phyloP scores from a whole-genome alignment of 2,329 filamentous ascomycete species.

The Aureobasidium sp. region DNA sequence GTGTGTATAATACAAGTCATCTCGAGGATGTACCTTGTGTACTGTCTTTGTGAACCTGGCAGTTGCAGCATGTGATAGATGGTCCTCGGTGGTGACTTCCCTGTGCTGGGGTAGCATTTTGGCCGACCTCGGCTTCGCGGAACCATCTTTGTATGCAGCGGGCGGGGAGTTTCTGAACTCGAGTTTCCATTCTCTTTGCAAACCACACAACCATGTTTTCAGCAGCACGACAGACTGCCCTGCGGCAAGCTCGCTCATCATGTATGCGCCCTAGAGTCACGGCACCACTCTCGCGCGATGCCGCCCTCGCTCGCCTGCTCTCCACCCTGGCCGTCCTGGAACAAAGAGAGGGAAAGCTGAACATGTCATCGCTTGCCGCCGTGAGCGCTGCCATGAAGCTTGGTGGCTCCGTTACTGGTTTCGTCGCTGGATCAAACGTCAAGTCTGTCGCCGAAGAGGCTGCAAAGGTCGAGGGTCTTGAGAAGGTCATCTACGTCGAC shows the following conservation, averaged over 20 bases:
- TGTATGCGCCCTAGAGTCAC: constrained; percentile 27
- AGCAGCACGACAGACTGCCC: constrained; percentile 18
- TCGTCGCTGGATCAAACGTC: constrained; percentile 74
- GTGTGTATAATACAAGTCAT: too few relatives aligned
- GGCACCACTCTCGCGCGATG: constrained; percentile 42
- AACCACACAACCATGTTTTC: constrained; percentile 19
- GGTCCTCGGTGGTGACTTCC: not conserved
- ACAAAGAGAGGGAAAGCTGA: constrained; percentile 84
- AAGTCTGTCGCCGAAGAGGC: constrained; percentile 73
- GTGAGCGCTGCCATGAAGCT: constrained; percentile 81
- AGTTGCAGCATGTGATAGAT: not conserved
- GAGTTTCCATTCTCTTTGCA: not conserved
- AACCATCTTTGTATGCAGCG: not conserved
- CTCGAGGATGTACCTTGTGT: too few relatives aligned
- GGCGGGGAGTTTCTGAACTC: constrained; percentile 1
- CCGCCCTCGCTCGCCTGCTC: constrained; percentile 60
- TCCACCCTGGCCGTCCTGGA: constrained; percentile 90
- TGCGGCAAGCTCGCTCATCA: constrained; percentile 21
- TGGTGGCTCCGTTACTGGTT: constrained; percentile 76
- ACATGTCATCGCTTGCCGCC: constrained; percentile 72
- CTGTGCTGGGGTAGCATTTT: not conserved
- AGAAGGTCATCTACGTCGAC: constrained; percentile 85
- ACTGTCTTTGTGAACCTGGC: not conserved
- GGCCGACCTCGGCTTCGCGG: constrained; percentile 7
- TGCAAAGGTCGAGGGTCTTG: constrained; percentile 80